A percentile compares a stretch with the other conserved stretches of the same genome.
phyloP scores from a whole-genome alignment of 2,329 filamentous ascomycete genomes.

The Torrubiellomyces zombiae region DNA sequence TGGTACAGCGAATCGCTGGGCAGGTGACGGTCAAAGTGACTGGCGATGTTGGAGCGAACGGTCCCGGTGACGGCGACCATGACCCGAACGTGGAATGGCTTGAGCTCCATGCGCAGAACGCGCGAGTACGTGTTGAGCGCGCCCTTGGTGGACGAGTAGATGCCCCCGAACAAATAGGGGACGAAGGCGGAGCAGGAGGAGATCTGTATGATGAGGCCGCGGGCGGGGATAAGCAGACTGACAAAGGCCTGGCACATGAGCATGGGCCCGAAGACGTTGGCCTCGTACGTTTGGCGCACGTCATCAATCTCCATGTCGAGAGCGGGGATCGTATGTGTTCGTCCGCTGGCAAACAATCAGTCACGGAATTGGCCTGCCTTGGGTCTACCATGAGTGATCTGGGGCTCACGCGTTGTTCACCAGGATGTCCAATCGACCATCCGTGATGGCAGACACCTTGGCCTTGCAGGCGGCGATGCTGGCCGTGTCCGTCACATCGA shows the following conservation, averaged over 20 bases:
- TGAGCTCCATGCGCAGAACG: conserved; percentile 34
- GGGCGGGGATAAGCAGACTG: conserved; percentile 29
- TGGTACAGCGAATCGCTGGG: conserved; percentile 29
- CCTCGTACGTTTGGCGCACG: conserved; percentile 36
- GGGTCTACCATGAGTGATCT: not conserved
- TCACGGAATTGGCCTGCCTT: not conserved
- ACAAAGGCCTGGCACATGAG: conserved; percentile 34
- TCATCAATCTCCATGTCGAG: conserved; percentile 34
- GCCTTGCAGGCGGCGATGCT: conserved; percentile 32
- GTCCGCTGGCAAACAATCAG: conserved; percentile 21
- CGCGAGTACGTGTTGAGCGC: conserved; percentile 36
- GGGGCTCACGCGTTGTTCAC: conserved; percentile 39
- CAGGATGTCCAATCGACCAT: conserved; percentile 38
- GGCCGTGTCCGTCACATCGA: conserved; percentile 35
- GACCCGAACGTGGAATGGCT: conserved; percentile 37
- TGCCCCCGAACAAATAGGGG: conserved; percentile 34
- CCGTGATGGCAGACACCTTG: conserved; percentile 29
- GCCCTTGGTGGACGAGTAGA: conserved; percentile 39
- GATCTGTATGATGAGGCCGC: conserved; percentile 37
- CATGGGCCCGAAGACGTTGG: conserved; percentile 42
- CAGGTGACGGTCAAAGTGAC: conserved; percentile 21
- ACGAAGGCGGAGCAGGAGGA: conserved; percentile 32
- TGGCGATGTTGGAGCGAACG: conserved; percentile 32
- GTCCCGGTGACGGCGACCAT: conserved; percentile 40
- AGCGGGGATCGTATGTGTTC: conserved; percentile 32